These are phyloP conservation scores for Mycosphaerella sp. DNA, from an alignment of 2,329 filamentous ascomycete species.

Conservation along the genomic window DNA sequence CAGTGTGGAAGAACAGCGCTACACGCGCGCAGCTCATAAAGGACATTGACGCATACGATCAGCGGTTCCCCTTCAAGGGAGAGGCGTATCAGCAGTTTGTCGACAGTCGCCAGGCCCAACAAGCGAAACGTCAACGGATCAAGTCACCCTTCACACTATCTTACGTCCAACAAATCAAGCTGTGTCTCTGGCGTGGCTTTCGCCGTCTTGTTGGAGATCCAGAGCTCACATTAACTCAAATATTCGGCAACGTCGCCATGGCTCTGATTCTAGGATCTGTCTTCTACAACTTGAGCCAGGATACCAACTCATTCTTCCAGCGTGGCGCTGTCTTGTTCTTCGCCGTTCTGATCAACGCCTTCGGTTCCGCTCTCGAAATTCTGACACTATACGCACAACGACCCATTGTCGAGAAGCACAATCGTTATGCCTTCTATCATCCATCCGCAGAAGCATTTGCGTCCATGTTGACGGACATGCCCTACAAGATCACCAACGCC, in stretches of 20 bases:
- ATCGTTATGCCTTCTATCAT: conserved; percentile 80
- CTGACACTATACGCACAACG: conserved; percentile 81
- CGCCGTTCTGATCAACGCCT: conserved; percentile 78
- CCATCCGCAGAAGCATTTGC: conserved; percentile 82
- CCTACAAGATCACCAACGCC: conserved; percentile 70
- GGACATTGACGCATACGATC: conserved; percentile 44
- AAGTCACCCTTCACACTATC: conserved; percentile 81
- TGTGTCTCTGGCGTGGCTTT: conserved; percentile 78
- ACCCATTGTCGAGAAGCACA: conserved; percentile 86
- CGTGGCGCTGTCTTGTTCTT: conserved; percentile 81
- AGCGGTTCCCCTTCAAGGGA: conserved; percentile 42
- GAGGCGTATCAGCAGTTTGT: conserved; percentile 43
- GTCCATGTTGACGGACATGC: conserved; percentile 80
- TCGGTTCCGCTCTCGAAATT: conserved; percentile 75
- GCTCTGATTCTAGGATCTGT: conserved; percentile 72
- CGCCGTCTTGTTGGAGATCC: conserved; percentile 71
- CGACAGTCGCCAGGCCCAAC: conserved; percentile 42
- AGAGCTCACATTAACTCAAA: conserved; percentile 61
- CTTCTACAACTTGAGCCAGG: conserved; percentile 66
- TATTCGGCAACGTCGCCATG: conserved; percentile 68
- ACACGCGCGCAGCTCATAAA: conserved; percentile 42
- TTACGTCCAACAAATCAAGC: conserved; percentile 64
- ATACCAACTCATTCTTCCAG: conserved; percentile 68
- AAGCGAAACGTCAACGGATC: conserved; percentile 48
- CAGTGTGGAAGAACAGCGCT: conserved; percentile 50